Evolutionary conservation across 73 alveolate genomes (phyloP).

Genomic region (Uronychia setigera): DNA sequence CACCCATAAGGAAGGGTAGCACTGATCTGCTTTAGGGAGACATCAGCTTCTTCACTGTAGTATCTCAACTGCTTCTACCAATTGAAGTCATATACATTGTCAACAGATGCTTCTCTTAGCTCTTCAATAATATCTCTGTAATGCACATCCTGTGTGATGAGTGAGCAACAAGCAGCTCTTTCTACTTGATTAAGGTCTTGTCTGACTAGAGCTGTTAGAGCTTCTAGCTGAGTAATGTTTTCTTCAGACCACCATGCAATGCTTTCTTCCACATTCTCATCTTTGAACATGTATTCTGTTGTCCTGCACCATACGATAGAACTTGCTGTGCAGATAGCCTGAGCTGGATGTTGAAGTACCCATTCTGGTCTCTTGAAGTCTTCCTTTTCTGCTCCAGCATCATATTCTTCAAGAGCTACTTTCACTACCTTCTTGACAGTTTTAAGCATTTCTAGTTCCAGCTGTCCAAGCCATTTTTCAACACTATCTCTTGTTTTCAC

Average conservation of each 20-base stretch:
- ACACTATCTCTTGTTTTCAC: conserved; percentile 91
- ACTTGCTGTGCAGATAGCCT: conserved; percentile 83
- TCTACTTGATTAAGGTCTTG: conserved; percentile 75
- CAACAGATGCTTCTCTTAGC: conserved; percentile 78
- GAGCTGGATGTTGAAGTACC: conserved; percentile 82
- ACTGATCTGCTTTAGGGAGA: conserved; percentile 77
- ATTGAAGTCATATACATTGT: conserved; percentile 83
- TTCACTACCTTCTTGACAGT: conserved; percentile 82
- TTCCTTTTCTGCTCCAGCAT: conserved; percentile 66
- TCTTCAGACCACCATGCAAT: conserved; percentile 69
- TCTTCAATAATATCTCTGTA: conserved; percentile 96
- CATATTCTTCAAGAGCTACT: conserved; percentile 80
- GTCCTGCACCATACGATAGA: conserved; percentile 86
- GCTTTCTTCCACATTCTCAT: conserved; percentile 82
- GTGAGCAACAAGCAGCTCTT: conserved; percentile 87
- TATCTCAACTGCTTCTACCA: conserved; percentile 98
- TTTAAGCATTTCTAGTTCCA: conserved; percentile 86
- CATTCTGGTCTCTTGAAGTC: conserved; percentile 82
- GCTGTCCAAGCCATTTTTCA: conserved; percentile 94
- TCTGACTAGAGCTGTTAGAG: conserved; percentile 86
- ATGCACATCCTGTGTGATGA: conserved; percentile 98
- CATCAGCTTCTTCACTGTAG: conserved; percentile 73
- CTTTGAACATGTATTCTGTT: conserved; percentile 81
- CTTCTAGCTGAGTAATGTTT: conserved; percentile 56
- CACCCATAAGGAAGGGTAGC: conserved; percentile 87